Base-by-base conservation (phyloP, 2,329 filamentous ascomycete species). In the Colletotrichum echinochloae region DNA sequence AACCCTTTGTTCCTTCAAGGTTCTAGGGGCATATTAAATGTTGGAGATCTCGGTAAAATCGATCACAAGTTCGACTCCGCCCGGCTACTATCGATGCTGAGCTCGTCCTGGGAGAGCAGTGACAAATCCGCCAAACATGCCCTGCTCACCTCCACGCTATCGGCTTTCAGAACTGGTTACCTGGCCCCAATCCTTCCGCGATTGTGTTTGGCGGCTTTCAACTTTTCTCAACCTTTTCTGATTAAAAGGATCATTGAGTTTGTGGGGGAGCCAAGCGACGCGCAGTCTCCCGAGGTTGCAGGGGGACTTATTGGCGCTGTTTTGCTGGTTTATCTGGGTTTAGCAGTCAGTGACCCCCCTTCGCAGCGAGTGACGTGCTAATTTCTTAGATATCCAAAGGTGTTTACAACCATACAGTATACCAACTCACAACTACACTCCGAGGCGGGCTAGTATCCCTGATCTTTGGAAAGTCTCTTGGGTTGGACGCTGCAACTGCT, bases 391-490 rank as follows among this genome's bases (percentile, higher is more conserved):
- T 46, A 65, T 60, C 64, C 71, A 16, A 65, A 41, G 26, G 57
- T 30, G 16, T 64, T 18, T 56, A 73, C 62, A 39, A 73, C 41
- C 76, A 77, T 30, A 46, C 66, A 12, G 54, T 74, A 2, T 72
- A 74, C 51, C 72, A 74, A 3, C 71, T 70, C 60, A 72, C 72
- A 20, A 71, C 72, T 52, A 76, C 74, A 60, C 71, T 76, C 9
- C 74, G 74, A n/a, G 74, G 75, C 14, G 71, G 72, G 14, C 44
- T 65, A 2, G 68, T 74, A 0, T 61, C 70, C 6, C 26, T 74
- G 1, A 74, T 77, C 2, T 77, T 73, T 41, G 44, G 70, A n/a
- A 72, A 75, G 23, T 65, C 70, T 14, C 73, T 77, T 5, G 37
- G 39, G 6, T 68, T 73, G 16, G 60, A 67, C 18, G 63, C 65